Evolutionary conservation across 768 basidiomycete species (phyloP).

Genomic region (Boletus bicolor): DNA sequence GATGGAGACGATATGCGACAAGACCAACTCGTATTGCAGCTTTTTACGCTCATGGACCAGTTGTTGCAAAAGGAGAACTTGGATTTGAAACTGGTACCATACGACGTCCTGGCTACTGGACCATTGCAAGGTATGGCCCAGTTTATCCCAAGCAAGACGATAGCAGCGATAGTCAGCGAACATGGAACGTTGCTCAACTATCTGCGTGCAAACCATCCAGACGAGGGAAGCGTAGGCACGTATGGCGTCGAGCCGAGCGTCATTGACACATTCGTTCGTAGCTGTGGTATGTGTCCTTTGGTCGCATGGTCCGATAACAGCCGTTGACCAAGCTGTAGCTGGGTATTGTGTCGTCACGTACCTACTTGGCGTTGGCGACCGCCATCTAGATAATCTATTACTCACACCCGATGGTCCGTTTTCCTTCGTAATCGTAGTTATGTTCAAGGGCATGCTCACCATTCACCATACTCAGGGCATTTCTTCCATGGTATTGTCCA

Average conservation of each 20-base stretch:
- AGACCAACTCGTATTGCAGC: constrained; percentile 95
- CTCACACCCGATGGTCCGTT: constrained; percentile 81
- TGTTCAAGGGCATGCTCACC: neutral
- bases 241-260: constrained; percentile 93
- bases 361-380: constrained; percentile 92
- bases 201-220: constrained; percentile 79
- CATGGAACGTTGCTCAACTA: constrained; percentile 87
- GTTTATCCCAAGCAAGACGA: constrained; percentile 93
- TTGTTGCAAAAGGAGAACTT: constrained; percentile 91
- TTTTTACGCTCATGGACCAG: constrained; percentile 98
- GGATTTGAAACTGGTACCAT: constrained; percentile 87
- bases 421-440: neutral
- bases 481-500: constrained; percentile 89
- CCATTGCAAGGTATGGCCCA: constrained; percentile 93
- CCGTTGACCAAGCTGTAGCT: constrained; percentile 48
- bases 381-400: constrained; percentile 93
- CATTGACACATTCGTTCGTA: constrained; percentile 93
- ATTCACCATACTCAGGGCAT: constrained; percentile 50
- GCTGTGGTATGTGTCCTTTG: constrained; percentile 70
- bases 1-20: constrained; percentile 99
- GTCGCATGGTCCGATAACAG: neutral
- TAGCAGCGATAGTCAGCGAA: constrained; percentile 92
- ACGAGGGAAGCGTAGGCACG: constrained; percentile 92
- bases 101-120: constrained; percentile 91
- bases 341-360: constrained; percentile 99